These are phyloP conservation scores for Lasiosphaeris hirsuta DNA, from an alignment of 495 filamentous ascomycete genomes.

Conservation along the genomic window DNA sequence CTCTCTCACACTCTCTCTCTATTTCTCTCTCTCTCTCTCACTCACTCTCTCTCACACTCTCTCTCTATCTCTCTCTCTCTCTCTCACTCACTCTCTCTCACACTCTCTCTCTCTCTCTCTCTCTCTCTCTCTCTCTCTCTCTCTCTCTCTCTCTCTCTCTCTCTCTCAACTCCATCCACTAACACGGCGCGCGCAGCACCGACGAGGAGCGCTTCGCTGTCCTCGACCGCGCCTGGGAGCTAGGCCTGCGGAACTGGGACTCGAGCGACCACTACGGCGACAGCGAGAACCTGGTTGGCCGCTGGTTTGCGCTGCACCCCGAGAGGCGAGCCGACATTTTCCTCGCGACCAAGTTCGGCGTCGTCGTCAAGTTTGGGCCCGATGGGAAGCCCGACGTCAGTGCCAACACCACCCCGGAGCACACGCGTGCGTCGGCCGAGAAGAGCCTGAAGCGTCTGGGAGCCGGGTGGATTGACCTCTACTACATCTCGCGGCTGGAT, in stretches of 20 bases:
- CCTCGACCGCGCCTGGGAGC: conserved; percentile 37
- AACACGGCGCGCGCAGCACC: background rate
- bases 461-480: conserved; percentile 49
- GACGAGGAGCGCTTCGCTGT: conserved; percentile 40
- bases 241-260: conserved; percentile 45
- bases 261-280: conserved; percentile 42
- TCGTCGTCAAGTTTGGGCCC: conserved; percentile 8
- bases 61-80: too few species aligned
- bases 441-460: conserved; percentile 46
- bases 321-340: conserved; percentile 46
- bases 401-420: conserved; percentile 44
- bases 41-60: too few species aligned
- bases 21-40: too few species aligned
- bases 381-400: conserved; percentile 15
- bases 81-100: too few species aligned
- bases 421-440: conserved; percentile 41
- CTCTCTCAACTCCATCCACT: too few species aligned
- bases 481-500: conserved; percentile 51
- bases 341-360: conserved; percentile 50
- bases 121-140: too few species aligned
- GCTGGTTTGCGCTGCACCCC: conserved; percentile 42
- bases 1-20: too few species aligned
- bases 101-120: too few species aligned
- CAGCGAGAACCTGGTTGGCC: conserved; percentile 44
- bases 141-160: too few species aligned